Base-by-base conservation (phyloP, 768 basidiomycete genomes). In the Macrolepiota fuliginosa region DNA sequence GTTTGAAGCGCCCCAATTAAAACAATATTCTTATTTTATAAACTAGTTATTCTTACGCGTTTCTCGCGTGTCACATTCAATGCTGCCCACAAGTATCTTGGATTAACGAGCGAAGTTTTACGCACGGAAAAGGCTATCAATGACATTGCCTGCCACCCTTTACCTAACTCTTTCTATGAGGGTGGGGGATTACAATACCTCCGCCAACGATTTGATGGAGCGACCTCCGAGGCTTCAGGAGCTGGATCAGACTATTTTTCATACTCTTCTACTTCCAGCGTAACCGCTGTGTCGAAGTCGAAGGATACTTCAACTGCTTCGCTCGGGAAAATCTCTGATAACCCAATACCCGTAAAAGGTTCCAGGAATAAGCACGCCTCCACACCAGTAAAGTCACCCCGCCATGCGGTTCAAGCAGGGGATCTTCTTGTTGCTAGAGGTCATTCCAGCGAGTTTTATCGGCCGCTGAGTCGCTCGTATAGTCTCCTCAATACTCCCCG, bases 41-140 rank as follows among this genome's bases (percentile, higher is more conserved):
- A 66, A 54, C 29, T 50, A 90, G 96, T 98, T 36, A 97, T 99
- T 63, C 76, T 99, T 62, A 97, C 97, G 3, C 85, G 97, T 1
- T 96, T 99, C 71, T 94, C 95, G 22, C 87, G 97, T 25, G 97
- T 98, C 11, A 99, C 97, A 0, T 98, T 99, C 79, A 92, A 90
- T 70, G 97, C 96, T 10, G 96, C 97, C 0, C 97, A 98, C 73
- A 91, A 90, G 68, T 99, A 97, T 72, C 85, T 99, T 5, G 97
- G 97, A 5, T 72, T 99, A 56, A 99, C 97, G 0, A 87, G 89
- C 17, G 97, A 99, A 73, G 92, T 98, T 4, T 87, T 99, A 37
- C 87, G 94, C 36, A 96, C 97, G 1, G 97, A 99, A 76, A 94
- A 97, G 70, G 91, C 92, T 0, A 96, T 99, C 72, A 99, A 99